Evolutionary conservation across 495 filamentous ascomycete species (phyloP).

Genomic region (Viridothelium virens): DNA sequence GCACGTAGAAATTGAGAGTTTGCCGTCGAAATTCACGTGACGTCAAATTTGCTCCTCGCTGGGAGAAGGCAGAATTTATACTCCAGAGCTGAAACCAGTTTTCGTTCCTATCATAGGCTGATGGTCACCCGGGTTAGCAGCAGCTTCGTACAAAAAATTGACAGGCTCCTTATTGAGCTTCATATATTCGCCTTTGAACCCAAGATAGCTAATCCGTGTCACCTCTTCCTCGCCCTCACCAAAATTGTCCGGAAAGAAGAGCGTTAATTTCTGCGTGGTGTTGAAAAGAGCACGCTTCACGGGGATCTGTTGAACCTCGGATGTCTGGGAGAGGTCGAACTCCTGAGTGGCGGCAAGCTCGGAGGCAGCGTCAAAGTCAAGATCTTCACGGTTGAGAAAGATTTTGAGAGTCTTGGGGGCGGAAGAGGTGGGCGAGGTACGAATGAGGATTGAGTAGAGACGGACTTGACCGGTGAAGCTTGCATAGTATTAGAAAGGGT

Average conservation of each 20-base stretch:
- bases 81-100: not conserved
- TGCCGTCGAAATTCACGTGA: not conserved
- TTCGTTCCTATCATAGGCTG: constrained; percentile 16
- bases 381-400: constrained; percentile 73
- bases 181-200: constrained; percentile 90
- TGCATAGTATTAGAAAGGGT: constrained; percentile 10
- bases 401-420: constrained; percentile 80
- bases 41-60: not conserved
- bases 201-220: constrained; percentile 72
- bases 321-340: constrained; percentile 68
- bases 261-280: constrained; percentile 60
- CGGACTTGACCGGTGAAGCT: constrained; percentile 93
- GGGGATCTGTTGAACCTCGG: constrained; percentile 74
- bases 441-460: constrained; percentile 78
- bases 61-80: not conserved
- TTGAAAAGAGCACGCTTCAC: constrained; percentile 86
- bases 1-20: no score
- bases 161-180: constrained; percentile 72
- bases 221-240: constrained; percentile 53
- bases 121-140: constrained; percentile 86
- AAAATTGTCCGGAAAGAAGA: constrained; percentile 80
- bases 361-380: constrained; percentile 72
- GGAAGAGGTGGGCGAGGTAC: constrained; percentile 58
- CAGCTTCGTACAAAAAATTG: constrained; percentile 85
- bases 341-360: constrained; percentile 66